Evolutionary conservation across 2,329 filamentous ascomycete genomes (phyloP), one percentile per base, ranked within the genome.

Genomic region (Trichoderma atrobrunneum): DNA sequence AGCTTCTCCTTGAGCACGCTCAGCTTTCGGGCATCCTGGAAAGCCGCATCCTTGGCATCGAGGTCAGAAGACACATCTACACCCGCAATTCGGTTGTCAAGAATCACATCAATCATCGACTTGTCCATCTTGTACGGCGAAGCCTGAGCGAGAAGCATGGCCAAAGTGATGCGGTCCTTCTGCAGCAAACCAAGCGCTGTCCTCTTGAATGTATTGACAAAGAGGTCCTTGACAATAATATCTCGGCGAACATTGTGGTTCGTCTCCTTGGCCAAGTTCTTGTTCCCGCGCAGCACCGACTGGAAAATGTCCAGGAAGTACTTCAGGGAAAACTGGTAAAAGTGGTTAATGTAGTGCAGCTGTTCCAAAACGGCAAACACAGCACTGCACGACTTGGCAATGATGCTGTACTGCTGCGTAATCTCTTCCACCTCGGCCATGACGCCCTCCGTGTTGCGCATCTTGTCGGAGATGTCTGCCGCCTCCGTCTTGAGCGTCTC

Each of bases 251-350:
- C 87, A 75, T 93, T 90, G 82, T 97, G 89, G 75, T 96, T 91
- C 36, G 88, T 91, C 81, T 92, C 90, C 72, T 85, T 87, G 24
- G 88, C 87, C 66, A 96, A 86, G 73, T 90, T 90, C 78, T 91
- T 91, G 81, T 97, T 97, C 72, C 90, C 88, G 76, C 92, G 92
- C 51, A 99, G 87, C 8, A 99, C 96, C 7, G 92, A 90, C 80
- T 97, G 93, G 88, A 99, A 99, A 77, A 99, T 99, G 80, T 98
- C 93, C 70, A 97, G 89, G 84, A 99, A 99, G 84, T 97, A 99
- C 82, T 98, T 95, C 73, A 99, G 87, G 48, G 96, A 99, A 87
- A 99, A 99, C 81, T 98, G 97, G 82, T 99, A 99, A 84, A 98
- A 98, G 85, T 98, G 96, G 81, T 99, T 98, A 81, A 99, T 91